Evolutionary conservation across 2,329 filamentous ascomycete species (phyloP).

Genomic region (Aspergillus ibericus): DNA sequence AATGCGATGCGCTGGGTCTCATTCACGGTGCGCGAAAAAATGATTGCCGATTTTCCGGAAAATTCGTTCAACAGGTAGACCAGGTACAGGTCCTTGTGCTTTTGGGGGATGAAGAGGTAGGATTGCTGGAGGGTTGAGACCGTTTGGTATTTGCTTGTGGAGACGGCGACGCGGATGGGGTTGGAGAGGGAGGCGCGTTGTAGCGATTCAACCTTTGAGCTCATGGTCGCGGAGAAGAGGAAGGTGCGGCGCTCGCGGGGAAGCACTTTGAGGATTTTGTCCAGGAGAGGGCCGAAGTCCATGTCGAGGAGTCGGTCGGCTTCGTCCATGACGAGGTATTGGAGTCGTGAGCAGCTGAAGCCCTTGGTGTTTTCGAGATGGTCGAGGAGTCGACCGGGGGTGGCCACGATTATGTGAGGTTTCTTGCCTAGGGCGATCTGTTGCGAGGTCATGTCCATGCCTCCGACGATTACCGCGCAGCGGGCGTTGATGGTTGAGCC

Average conservation of each 20-base stretch:
- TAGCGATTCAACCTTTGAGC: slow-evolving; percentile 85
- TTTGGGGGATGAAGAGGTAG: slow-evolving; percentile 82
- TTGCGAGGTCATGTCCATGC: slow-evolving; percentile 94
- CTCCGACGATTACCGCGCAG: slow-evolving; percentile 83
- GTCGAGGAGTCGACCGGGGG: slow-evolving; percentile 83
- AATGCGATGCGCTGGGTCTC: slow-evolving; percentile 86
- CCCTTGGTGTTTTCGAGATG: slow-evolving; percentile 97
- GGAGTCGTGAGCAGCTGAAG: slow-evolving; percentile 77
- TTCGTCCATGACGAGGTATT: slow-evolving; percentile 93
- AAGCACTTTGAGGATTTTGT: slow-evolving; percentile 89
- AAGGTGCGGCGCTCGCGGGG: slow-evolving; percentile 76
- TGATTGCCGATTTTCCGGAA: slow-evolving; percentile 79
- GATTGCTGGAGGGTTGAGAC: slow-evolving; percentile 84
- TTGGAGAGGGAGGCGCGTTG: slow-evolving; percentile 86
- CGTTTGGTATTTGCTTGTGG: slow-evolving; percentile 81
- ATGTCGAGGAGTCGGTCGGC: slow-evolving; percentile 89
- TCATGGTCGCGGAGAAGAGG: slow-evolving; percentile 93
- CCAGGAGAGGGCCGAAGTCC: slow-evolving; percentile 87
- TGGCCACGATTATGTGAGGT: slow-evolving; percentile 90
- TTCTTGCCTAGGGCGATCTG: slow-evolving; percentile 91
- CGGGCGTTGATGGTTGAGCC: slow-evolving; percentile 85
- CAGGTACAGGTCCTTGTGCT: slow-evolving; percentile 86
- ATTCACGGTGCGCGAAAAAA: slow-evolving; percentile 90
- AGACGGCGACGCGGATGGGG: slow-evolving; percentile 79
- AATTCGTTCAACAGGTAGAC: slow-evolving; percentile 85